Evolutionary conservation across 1,139 yeast genomes (phyloP).

Genomic region (Diutina siamensis): DNA sequence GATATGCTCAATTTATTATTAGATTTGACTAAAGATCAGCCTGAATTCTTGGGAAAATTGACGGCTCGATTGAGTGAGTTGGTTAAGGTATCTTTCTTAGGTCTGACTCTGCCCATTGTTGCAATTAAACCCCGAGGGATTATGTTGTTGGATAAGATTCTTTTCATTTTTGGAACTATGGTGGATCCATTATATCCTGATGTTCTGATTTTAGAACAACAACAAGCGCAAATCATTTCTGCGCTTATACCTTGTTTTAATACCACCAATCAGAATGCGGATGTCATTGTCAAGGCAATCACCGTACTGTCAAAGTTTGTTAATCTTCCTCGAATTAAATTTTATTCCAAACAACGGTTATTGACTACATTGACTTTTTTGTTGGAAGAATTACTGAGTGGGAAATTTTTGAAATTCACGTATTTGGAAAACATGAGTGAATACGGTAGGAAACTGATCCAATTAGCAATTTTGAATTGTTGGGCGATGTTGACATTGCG

Average conservation of each 20-base stretch:
- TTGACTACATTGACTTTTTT: slow-evolving; percentile 56
- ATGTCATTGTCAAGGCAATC: slow-evolving; percentile 68
- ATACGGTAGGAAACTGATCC: slow-evolving; percentile 51
- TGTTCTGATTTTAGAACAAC: slow-evolving; percentile 71
- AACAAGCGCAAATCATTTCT: slow-evolving; percentile 87
- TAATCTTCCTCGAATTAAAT: slow-evolving; percentile 33
- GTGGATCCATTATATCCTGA: slow-evolving; percentile 69
- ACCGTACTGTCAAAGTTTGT: slow-evolving; percentile 72
- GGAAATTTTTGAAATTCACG: slow-evolving; percentile 30
- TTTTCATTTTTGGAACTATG: slow-evolving; percentile 38
- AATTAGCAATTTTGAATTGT: slow-evolving; percentile 63
- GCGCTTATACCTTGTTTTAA: slow-evolving; percentile 87
- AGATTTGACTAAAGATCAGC: slow-evolving; percentile 26
- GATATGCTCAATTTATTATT: slow-evolving; percentile 46
- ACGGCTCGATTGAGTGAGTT: slow-evolving; percentile 53
- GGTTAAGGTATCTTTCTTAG: slow-evolving; percentile 72
- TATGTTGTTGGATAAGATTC: slow-evolving; percentile 36
- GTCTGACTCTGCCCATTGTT: slow-evolving; percentile 63
- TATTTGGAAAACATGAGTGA: slow-evolving; percentile 35
- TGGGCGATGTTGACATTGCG: slow-evolving; percentile 77
- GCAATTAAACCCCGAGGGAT: slow-evolving; percentile 58
- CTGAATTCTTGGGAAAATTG: slow-evolving; percentile 29
- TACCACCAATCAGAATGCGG: slow-evolving; percentile 51
- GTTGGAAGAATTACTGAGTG: slow-evolving; percentile 48
- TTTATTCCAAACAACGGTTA: slow-evolving; percentile 46